Evolutionary conservation across 108 stramenopile species (phyloP), one percentile per base, ranked within the genome.

Genomic region (Fragilaria crotonensis): DNA sequence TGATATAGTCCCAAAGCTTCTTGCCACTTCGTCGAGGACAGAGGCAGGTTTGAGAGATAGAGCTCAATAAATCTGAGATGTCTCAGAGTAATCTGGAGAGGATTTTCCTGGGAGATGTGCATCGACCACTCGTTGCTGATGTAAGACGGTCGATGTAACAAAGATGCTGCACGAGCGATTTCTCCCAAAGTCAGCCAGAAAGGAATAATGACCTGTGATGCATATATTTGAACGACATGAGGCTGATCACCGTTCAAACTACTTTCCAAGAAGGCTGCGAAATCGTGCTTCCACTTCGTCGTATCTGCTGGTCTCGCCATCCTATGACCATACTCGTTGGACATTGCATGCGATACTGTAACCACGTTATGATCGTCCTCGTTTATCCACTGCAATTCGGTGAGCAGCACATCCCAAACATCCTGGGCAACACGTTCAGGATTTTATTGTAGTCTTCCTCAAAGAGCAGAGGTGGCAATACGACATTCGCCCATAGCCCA

Each of bases 401-500:
- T 21, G 22, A 18, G 23, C 26, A 52, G 25, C 2, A 26, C 18
- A 26, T 52, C 25, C 51, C 51, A 52, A 18, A 52, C 26, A 25
- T 52, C 23, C 3, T 21, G 25, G 1, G 25, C 21, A 1, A 52
- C 23, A 52, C 18, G 23, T 22, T 52, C 25, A 25, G 21, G 21
- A 3, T 23, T 52, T 11, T 11, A 11, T 11, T 41, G 21, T 52
- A 26, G 4, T 26, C 25, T 2, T 21, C 18, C 21, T 52, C 25
- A 18, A 23, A 19, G 20, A 52, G 26, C 26, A 52, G 25, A 25
- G 51, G 51, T 3, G 25, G 25, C 25, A 52, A 26, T 23, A 52
- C 25, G 18, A 52, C 51, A 26, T 52, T 52, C 18, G 18, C 25
- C 51, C 51, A 52, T 26, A 52, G 25, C 1, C 51, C 51, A 25